Evolutionary conservation across 208 protist genomes (phyloP), one percentile per base, ranked within the genome.

Genomic region (Wallacemonas sp.): DNA sequence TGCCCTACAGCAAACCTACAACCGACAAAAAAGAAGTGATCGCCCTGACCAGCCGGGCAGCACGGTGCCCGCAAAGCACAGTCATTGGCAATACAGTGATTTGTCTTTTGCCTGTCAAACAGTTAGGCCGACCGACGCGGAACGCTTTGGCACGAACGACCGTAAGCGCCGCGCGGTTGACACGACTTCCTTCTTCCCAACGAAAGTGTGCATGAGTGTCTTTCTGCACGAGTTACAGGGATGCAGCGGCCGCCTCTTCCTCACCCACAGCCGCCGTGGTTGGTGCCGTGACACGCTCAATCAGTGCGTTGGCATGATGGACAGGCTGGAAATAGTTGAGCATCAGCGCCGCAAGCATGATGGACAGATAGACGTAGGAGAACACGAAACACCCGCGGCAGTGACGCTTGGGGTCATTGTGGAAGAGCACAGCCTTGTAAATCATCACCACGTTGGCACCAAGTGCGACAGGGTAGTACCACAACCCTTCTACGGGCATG

Each of bases 331-430:
- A 68, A 62, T 91, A 79, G 73, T 90, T 94, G 21, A 94, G 39
- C 73, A 90, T 83, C n/a, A 94, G 55, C 9, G 82, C 81, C 3
- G 71, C 67, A 22, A 95, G 82, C 44, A 91, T 74, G 32, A 91
- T 78, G 21, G 78, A 75, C 12, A 95, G 78, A 64, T 92, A 95
- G 27, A 92, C 78, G 65, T 95, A 95, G 0, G 89, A 95, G 73
- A 90, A 95, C 15, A 95, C 85, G 63, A 95, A 95, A 66, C 89
- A 95, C 39, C 86, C 84, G n/a, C 89, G 81, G 78, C 86, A 95
- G 71, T 92, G 83, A 19, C 46, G 61, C 59, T 83, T 76, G 38
- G 89, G 89, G 17, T 81, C 70, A 33, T 79, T 69, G 66, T 92
- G 86, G 57, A 95, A 95, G 42, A 92, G 79, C 17, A 85, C 73